Evolutionary conservation across 1,284 basidiomycete species (phyloP), one percentile per base, ranked within the genome.

Genomic region (Leucoagaricus sp.): DNA sequence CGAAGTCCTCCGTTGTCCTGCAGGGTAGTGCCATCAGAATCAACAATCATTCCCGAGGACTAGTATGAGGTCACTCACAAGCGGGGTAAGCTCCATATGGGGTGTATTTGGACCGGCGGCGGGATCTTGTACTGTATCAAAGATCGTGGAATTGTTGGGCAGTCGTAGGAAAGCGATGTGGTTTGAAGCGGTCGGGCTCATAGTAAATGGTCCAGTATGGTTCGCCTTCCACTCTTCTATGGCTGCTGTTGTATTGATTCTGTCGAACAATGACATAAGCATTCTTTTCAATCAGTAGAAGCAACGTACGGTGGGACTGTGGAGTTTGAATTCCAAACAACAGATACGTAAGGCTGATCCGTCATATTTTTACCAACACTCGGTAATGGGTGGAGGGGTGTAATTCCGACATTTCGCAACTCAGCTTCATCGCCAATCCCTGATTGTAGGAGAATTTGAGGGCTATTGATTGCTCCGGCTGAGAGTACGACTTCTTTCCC

Each of bases 401-500:
- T 29, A 13, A 67, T 63, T 8, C 59, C 59, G 12, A 63, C 12
- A 2, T 40, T 44, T 26, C 55, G 46, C 2, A 67, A 45, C 12
- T 57, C 59, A 15, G 29, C 29, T 12, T 42, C 29, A 31, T 56
- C 53, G 1, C 64, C 64, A n/a, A 67, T 63, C 3, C 65, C 65
- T 19, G 65, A 65, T 46, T 63, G 55, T 19, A 64, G 46, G 0
- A 64, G 59, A 19, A 67, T 60, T n/a, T 67, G 60, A 5, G 64
- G 65, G 3, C 64, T 63, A 23, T 61, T 61, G 12, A 65, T 58
- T 1, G 61, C 33, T 15, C 65, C 64, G 15, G 63, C 62, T 4
- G 63, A 63, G 8, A 64, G 52, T 31, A 67, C 58, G 5, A 65
- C 57, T 51, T 65, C 65, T 29, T 64, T 64, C 1, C 19, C 67